Evolutionary conservation across 2,329 filamentous ascomycete species (phyloP).

Genomic region (Pestalotiopsis sp.): DNA sequence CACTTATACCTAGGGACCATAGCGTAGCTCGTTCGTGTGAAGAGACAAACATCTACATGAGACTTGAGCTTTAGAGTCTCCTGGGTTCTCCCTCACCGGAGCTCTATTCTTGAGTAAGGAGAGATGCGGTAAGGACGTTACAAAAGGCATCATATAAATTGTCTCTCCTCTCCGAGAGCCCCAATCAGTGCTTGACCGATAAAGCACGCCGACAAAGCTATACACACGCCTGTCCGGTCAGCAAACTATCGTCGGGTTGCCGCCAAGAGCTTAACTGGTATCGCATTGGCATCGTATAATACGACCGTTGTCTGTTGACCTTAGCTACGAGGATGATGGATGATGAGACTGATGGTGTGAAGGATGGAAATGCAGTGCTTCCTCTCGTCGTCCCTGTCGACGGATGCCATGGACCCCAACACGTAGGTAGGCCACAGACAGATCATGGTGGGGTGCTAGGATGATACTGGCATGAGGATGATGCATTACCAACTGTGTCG

Average conservation of each 20-base stretch:
- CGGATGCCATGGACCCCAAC: neutral
- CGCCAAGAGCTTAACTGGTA: too few relatives aligned
- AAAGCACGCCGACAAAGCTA: too few relatives aligned
- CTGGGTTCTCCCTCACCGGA: neutral
- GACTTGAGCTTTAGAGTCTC: neutral
- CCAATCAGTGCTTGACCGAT: too few relatives aligned
- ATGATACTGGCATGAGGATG: neutral
- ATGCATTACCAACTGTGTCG: neutral
- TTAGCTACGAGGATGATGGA: neutral
- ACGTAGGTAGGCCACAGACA: neutral
- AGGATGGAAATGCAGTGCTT: neutral
- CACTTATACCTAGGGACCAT: neutral
- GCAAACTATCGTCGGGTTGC: too few relatives aligned
- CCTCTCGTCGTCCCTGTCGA: neutral
- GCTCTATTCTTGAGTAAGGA: neutral
- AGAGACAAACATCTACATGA: neutral
- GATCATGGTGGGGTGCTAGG: neutral
- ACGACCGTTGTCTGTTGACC: neutral
- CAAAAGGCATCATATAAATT: too few relatives aligned
- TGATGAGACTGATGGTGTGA: neutral
- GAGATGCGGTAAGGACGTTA: too few relatives aligned
- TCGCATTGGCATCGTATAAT: too few relatives aligned
- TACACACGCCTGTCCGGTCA: too few relatives aligned
- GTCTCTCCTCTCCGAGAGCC: too few relatives aligned
- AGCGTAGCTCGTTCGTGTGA: neutral